Base-by-base conservation (phyloP, 208 protist species). In the Trypanosoma conorhini region DNA sequence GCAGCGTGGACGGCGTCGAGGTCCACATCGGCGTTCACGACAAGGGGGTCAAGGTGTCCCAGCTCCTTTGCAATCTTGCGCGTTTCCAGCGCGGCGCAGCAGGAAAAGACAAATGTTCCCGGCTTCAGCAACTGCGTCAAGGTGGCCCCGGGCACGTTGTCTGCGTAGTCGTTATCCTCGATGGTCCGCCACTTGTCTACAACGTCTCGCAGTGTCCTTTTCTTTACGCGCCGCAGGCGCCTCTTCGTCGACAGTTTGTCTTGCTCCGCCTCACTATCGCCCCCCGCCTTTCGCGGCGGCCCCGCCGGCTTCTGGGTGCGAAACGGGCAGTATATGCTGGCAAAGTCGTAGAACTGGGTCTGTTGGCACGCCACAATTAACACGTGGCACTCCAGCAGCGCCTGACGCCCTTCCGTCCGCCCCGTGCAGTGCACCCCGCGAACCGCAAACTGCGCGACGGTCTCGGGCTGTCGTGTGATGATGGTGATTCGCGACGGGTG, bases 401-500 rank as follows among this genome's bases (percentile, higher is more conserved):
- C 83, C 33, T 82, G 42, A 8, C 72, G 70, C 8, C 83, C 83
- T 54, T 86, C 83, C 40, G 75, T 75, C 44, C 75, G 69, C 13
- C 70, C 48, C 5, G 86, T 61, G 56, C 85, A 91, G 44, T 80
- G 80, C 35, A 94, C 88, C 8, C 87, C 89, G 24, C 70, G 67
- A 8, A 67, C 58, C 22, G 82, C 78, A 63, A 86, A 84, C 26
- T 65, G 55, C 2, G 74, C 74, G 2, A 91, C 80, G 0, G 57
- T 73, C 62, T 85, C 81, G 2, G 81, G 70, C 67, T 92, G 85
- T 1, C 85, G 77, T n/a, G 89, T 91, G 28, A 92, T 78, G 21
- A 95, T 85, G 19, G 89, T 90, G 26, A 95, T 79, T 62, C 86
- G 86, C 5, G 81, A 86, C 3, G 86, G 84, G 69, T 95, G 89